Base-by-base conservation (phyloP, 306 rosid species). In the Rosa chinensis region DNA sequence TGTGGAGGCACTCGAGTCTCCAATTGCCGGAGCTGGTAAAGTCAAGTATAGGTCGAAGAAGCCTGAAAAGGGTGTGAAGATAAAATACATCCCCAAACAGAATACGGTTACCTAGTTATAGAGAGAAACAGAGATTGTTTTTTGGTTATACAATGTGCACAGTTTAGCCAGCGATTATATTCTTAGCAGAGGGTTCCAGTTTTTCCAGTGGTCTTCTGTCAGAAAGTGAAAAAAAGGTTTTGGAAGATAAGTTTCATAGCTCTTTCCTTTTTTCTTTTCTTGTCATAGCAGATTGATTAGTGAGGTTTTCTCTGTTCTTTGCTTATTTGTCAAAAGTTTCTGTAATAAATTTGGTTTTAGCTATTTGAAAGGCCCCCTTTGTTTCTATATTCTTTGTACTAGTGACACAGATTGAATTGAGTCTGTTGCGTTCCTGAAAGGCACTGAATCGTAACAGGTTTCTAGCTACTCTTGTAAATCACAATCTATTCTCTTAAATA, bases 151-250 rank as follows among this genome's bases (percentile, higher is more conserved):
- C 90, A 79, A 82, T 76, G 69, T 86, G 90, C 91, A 89, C 79
- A 87, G 86, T 87, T 87, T 77, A 76, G 83, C 77, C 89, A 72
- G 69, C 53, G 58, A 66, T 78, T 84, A 73, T 71, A 81, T 85
- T 84, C 84, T 82, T 84, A 84, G 89, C 93, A 79, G 91, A 86
- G 90, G 87, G 86, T 85, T 87, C 92, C 81, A 80, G 87, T 87
- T 91, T 87, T 86, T 68, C 85, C 77, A 79, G 82, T 81, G 92
- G 89, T 84, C 92, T 89, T 92, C 94, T 89, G 94, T 87, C 90
- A 50, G 83, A 87, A 90, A 64, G 78, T 74, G 78, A 78, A 80
- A 86, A 84, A 82, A 61, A 89, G 70, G 81, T 86, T 90, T 89
- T 72, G 66, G 83, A 75, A 75, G 88, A 82, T 79, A 81, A 56